Conservation (phyloP, 352 stramenopile genomes). For the Pythium brassicae region DNA sequence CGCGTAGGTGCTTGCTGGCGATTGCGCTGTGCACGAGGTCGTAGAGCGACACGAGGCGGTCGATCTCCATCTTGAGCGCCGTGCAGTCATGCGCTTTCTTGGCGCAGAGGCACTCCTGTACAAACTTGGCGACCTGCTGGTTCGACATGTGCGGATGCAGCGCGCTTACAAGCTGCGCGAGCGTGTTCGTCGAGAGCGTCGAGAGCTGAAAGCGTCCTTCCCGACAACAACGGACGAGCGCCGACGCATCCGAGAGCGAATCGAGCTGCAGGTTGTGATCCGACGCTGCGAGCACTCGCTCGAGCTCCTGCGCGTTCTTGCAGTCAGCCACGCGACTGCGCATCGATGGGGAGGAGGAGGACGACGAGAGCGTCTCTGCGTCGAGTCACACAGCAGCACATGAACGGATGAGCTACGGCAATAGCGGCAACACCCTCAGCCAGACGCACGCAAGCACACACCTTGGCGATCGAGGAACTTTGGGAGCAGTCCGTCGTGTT, state of each 20-base stretch:
- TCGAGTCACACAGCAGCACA: neutral
- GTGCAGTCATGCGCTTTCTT: constrained; percentile 6
- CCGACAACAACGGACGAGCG: constrained; percentile 7
- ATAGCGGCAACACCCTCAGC: too few relatives aligned
- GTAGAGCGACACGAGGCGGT: constrained; percentile 14
- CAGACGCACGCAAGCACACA: neutral
- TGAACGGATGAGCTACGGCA: too few relatives aligned
- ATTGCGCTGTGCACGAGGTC: constrained; percentile 12
- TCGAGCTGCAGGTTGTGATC: constrained; percentile 1
- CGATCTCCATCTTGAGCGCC: constrained; percentile 16
- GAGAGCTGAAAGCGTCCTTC: constrained; percentile 3
- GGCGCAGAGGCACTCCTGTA: constrained; percentile 15
- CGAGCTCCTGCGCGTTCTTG: constrained; percentile 3
- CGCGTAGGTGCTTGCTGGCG: constrained; percentile 3
- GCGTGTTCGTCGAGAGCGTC: constrained; percentile 2
- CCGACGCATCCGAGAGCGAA: neutral
- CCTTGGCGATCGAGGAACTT: neutral
- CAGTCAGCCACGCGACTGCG: neutral
- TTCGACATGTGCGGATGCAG: constrained; percentile 6
- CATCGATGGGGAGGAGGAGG: neutral
- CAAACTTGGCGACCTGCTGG: constrained; percentile 7
- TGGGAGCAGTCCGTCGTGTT: constrained; percentile 3
- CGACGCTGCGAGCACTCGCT: neutral
- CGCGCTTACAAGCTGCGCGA: constrained; percentile 11
- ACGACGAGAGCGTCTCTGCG: neutral